Base-by-base conservation (phyloP, 1,284 basidiomycete genomes). In the Boletus mariae region DNA sequence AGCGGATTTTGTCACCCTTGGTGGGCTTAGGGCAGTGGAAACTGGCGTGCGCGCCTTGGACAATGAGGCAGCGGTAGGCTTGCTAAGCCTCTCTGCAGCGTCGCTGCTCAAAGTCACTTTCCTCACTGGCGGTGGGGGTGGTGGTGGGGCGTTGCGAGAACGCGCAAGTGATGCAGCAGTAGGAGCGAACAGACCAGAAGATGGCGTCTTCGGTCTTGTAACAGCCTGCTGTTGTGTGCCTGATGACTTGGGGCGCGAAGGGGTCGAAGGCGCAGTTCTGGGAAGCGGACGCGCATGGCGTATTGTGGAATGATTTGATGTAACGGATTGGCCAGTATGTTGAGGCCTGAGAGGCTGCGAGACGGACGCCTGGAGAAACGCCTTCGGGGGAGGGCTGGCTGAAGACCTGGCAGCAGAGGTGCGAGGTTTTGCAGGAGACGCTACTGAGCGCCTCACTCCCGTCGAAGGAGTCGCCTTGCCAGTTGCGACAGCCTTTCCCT, bases 121-220 rank as follows among this genome's bases (percentile, higher is more conserved):
- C 72, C 77, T 82, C 26, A 69, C 66, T 2, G 83, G 77, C 0
- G 74, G 71, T 0, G 81, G 74, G 7, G 73, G 66, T 0, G 66
- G 70, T 7, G 74, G 73, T n/a, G 73, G 71, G 2, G 77, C 73
- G 61, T 77, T 80, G 45, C 84, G 80, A 41, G 84, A 76, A 43
- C 76, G 78, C 0, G 88, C 87, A 10, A 90, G 77, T 8, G 88
- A 89, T 4, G 88, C 85, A 2, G 87, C 87, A 0, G 87, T 90
- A 1, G 88, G 87, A 12, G 88, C 86, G 61, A 84, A 89, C 12
- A 90, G 66, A 12, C 85, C 83, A 5, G 75, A 70, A 17, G 79
- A 79, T 4, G 80, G 80, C 0, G 80, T 82, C 64, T 81, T 83
- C n/a, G 81, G 71, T 53, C 77, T 73, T 29, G 63, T 41, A 15